phyloP scores from a whole-genome alignment of 2,329 filamentous ascomycete species.

The Fusarium sp. region DNA sequence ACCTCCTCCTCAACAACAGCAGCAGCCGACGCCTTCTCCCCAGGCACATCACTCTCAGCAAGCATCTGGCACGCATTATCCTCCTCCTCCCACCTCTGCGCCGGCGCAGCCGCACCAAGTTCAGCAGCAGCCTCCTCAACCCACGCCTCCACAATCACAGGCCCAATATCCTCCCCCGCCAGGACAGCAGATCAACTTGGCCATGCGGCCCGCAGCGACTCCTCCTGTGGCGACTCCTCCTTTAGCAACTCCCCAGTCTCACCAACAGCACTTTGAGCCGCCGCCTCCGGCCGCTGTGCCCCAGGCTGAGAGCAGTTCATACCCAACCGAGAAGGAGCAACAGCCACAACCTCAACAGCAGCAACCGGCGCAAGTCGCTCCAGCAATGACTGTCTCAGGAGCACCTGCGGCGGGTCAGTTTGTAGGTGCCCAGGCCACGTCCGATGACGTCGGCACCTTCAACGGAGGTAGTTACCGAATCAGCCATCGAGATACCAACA shows the following conservation, averaged over 20 bases:
- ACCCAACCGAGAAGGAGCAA: slow-evolving; percentile 48
- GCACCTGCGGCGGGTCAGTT: slow-evolving; percentile 68
- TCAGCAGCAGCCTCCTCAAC: slow-evolving; percentile 40
- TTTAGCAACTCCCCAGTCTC: slow-evolving; percentile 36
- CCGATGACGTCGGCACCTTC: slow-evolving; percentile 94
- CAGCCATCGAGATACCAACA: slow-evolving; percentile 91
- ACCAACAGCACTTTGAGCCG: slow-evolving; percentile 44
- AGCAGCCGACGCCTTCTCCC: slow-evolving; percentile 37
- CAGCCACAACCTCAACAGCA: slow-evolving; percentile 32
- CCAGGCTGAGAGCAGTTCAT: slow-evolving; percentile 35
- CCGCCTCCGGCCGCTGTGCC: slow-evolving; percentile 39
- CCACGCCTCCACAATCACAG: slow-evolving; percentile 37
- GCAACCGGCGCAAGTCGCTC: slow-evolving; percentile 43
- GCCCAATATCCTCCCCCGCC: slow-evolving; percentile 44
- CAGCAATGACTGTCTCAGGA: slow-evolving; percentile 50
- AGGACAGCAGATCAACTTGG: slow-evolving; percentile 34
- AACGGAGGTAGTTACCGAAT: slow-evolving; percentile 96
- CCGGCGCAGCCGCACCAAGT: slow-evolving; percentile 33
- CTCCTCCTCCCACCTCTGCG: slow-evolving; percentile 32
- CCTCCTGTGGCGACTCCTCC: slow-evolving; percentile 43
- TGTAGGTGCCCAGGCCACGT: slow-evolving; percentile 68
- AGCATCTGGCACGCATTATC: slow-evolving; percentile 30
- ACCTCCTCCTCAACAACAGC: slow-evolving; percentile 39
- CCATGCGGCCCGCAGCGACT: slow-evolving; percentile 34
- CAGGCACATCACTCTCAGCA: slow-evolving; percentile 41